Evolutionary conservation across 1,139 yeast genomes (phyloP).

Genomic region (Zygosaccharomyces sapae): DNA sequence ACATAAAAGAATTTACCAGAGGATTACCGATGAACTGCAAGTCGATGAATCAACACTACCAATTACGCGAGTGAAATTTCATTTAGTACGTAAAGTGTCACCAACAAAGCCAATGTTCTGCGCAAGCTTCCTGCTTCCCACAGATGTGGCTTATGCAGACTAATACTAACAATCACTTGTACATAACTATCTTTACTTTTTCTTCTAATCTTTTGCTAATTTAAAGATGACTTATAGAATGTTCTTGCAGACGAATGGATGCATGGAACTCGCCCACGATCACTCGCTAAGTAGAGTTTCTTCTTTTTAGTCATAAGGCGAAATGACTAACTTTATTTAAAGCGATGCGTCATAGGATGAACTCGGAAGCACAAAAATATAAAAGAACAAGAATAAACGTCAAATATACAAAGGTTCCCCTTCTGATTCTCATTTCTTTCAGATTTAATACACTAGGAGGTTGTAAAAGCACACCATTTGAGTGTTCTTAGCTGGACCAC

Average conservation of each 20-base stretch:
- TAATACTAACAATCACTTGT: neutral
- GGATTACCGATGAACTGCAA: slow-evolving; percentile 53
- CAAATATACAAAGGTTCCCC: too few relatives aligned
- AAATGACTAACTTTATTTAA: slow-evolving; percentile 3
- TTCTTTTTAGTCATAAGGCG: slow-evolving; percentile 5
- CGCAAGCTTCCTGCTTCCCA: slow-evolving; percentile 73
- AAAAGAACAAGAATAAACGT: neutral
- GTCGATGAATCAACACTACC: slow-evolving; percentile 41
- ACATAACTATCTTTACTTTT: neutral
- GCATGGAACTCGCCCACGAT: neutral
- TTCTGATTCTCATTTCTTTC: neutral
- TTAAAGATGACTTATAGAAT: neutral
- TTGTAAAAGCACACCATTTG: too few relatives aligned
- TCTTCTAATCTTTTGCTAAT: too few relatives aligned
- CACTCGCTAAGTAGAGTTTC: too few relatives aligned
- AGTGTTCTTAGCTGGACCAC: too few relatives aligned
- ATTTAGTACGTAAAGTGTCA: slow-evolving; percentile 86
- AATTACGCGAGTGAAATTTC: slow-evolving; percentile 53
- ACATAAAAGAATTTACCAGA: slow-evolving; percentile 55
- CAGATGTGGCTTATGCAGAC: slow-evolving; percentile 61
- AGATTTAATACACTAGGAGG: too few relatives aligned
- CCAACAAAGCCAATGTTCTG: slow-evolving; percentile 98
- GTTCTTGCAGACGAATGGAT: too few relatives aligned
- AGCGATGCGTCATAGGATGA: slow-evolving; percentile 3
- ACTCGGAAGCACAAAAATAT: neutral